Percentiles rank a stretch among this genome's conserved stretches.
Evolutionary conservation across 1,284 basidiomycete species (phyloP).

Genomic region (Melampsora larici-populina): DNA sequence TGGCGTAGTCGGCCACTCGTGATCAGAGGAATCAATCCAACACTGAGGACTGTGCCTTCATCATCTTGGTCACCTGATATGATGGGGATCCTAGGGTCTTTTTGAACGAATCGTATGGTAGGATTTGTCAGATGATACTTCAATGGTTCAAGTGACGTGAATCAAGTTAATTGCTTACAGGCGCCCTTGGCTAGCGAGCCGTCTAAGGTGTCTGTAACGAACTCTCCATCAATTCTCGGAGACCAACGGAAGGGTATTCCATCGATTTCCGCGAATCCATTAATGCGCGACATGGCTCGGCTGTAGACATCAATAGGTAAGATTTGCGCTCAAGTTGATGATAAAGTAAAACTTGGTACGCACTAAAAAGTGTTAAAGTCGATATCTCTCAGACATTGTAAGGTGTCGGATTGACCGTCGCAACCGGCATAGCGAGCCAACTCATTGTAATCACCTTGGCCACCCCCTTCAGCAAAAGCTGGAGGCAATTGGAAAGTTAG

Average conservation of each 20-base stretch:
- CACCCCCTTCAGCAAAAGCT: not conserved
- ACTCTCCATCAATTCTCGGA: not conserved
- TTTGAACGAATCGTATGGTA: no score
- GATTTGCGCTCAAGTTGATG: not conserved
- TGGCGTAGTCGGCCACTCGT: not conserved
- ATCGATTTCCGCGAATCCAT: not conserved
- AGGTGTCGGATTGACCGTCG: not conserved
- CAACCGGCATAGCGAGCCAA: not conserved
- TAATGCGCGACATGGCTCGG: not conserved
- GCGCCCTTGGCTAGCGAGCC: not conserved
- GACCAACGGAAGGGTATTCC: not conserved
- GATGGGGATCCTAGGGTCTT: not conserved
- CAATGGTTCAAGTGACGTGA: not conserved
- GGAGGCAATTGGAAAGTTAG: no score
- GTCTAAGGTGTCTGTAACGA: not conserved
- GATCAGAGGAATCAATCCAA: not conserved
- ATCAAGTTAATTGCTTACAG: not conserved
- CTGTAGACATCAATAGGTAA: not conserved
- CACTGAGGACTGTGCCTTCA: conserved; percentile 1
- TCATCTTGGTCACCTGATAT: conserved; percentile 13
- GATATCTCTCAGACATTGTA: not conserved
- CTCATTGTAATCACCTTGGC: not conserved
- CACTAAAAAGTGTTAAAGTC: not conserved
- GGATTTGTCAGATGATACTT: not conserved
- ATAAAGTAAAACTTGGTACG: not conserved